Evolutionary conservation across 139 green algal genomes (phyloP).

Genomic region (Gonium pectorale): DNA sequence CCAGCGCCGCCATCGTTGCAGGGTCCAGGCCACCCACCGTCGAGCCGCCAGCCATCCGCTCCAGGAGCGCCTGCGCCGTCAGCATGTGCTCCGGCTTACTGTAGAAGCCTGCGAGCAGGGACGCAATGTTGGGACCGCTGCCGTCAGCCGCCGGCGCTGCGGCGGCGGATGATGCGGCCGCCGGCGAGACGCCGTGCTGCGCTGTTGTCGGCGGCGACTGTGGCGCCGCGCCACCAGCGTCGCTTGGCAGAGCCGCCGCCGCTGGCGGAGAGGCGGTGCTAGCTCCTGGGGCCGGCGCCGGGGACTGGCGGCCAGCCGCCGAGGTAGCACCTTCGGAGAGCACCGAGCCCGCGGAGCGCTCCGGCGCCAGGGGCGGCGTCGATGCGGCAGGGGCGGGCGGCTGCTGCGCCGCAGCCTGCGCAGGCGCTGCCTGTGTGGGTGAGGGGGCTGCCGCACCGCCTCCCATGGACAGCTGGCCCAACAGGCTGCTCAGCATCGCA

Average conservation of each 20-base stretch:
- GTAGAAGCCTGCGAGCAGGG: conserved; percentile 28
- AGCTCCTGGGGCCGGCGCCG: neutral
- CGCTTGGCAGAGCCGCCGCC: neutral
- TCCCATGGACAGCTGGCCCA: neutral
- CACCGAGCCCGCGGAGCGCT: neutral
- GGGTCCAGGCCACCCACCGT: neutral
- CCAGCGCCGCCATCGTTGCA: conserved; percentile 7
- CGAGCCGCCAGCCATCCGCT: conserved; percentile 4
- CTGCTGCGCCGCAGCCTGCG: neutral
- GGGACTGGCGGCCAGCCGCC: neutral
- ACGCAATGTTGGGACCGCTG: neutral
- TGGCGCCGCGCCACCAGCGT: too few relatives aligned
- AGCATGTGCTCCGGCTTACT: conserved; percentile 21
- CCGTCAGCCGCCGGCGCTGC: neutral
- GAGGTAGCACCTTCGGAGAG: too few relatives aligned
- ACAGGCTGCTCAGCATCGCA: conserved; percentile 7
- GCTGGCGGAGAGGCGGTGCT: neutral
- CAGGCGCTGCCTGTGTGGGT: neutral
- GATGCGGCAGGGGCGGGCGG: neutral
- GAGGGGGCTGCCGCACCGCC: neutral
- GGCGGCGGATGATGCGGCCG: neutral
- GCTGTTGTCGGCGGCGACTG: too few relatives aligned
- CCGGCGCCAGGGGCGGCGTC: neutral
- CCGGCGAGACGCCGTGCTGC: neutral
- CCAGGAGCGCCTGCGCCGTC: conserved; percentile 16